Conservation (phyloP, 352 stramenopile species). For the Pythium coloratum region DNA sequence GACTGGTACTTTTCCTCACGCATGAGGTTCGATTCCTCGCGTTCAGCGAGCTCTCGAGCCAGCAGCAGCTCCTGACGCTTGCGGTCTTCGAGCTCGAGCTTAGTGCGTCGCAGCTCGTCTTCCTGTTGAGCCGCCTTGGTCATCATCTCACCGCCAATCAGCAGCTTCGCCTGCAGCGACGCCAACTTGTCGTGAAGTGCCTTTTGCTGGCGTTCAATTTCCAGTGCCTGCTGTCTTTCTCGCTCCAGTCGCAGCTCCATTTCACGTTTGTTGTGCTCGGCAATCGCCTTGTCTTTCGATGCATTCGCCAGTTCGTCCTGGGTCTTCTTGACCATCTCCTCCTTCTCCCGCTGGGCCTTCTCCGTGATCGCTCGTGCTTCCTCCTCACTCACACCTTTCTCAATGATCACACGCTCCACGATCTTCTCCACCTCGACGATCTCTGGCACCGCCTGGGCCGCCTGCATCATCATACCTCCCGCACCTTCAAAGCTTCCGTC, state of each 20-base stretch:
- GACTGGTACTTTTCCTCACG: conserved; percentile 91
- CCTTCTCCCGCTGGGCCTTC: conserved; percentile 73
- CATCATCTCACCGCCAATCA: conserved; percentile 90
- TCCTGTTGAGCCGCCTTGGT: conserved; percentile 95
- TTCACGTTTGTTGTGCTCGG: conserved; percentile 88
- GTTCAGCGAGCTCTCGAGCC: conserved; percentile 91
- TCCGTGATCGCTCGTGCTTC: conserved; percentile 71
- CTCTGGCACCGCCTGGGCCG: conserved; percentile 25
- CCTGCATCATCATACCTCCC: not conserved
- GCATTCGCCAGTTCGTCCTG: conserved; percentile 66
- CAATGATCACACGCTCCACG: conserved; percentile 80
- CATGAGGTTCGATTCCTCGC: conserved; percentile 93
- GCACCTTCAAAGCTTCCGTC: not conserved
- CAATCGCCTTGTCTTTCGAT: conserved; percentile 80
- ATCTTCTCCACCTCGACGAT: conserved; percentile 85
- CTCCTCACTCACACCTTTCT: conserved; percentile 81
- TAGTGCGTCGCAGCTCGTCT: conserved; percentile 90
- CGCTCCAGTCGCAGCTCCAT: conserved; percentile 83
- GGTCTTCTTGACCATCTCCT: conserved; percentile 68
- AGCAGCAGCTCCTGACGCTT: conserved; percentile 84
- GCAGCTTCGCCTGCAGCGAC: conserved; percentile 90
- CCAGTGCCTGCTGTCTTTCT: conserved; percentile 76
- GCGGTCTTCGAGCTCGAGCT: conserved; percentile 92
- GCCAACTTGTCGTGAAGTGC: conserved; percentile 86
- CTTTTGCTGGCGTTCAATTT: conserved; percentile 72